Evolutionary conservation across 1,139 yeast species (phyloP).

Genomic region (Magnusiomyces paraingens): DNA sequence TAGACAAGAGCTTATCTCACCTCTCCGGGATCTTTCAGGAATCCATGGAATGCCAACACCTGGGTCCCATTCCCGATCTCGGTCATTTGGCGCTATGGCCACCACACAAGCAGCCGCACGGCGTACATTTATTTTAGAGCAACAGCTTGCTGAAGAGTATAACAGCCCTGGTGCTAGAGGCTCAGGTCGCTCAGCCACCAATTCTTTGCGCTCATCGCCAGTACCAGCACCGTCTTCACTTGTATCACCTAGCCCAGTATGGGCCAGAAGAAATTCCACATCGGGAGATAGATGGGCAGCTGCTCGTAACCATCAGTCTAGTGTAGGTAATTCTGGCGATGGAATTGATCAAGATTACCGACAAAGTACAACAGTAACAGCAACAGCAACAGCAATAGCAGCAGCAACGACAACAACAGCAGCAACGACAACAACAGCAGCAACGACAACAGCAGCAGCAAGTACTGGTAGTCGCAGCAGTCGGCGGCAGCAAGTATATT

Average conservation of each 20-base stretch:
- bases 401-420: background rate
- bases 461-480: no score
- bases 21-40: background rate
- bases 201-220: no score
- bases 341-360: background rate
- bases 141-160: background rate
- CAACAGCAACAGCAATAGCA: background rate
- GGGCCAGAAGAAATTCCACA: background rate
- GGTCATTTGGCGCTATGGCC: background rate
- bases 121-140: background rate
- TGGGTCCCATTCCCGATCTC: background rate
- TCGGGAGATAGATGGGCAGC: background rate
- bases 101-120: slow-evolving; percentile 3
- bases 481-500: no score
- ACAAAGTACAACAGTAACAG: background rate
- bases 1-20: background rate
- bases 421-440: no score
- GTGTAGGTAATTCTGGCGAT: background rate
- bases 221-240: background rate
- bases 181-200: background rate
- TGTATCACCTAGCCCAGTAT: background rate
- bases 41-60: background rate
- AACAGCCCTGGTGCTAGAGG: background rate
- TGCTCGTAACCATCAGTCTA: background rate
- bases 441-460: background rate